A percentile compares a stretch with the other conserved stretches of the same genome.
These are phyloP conservation scores for Ilex asprella DNA, from an alignment of 257 asterid genomes.

Conservation along the genomic window DNA sequence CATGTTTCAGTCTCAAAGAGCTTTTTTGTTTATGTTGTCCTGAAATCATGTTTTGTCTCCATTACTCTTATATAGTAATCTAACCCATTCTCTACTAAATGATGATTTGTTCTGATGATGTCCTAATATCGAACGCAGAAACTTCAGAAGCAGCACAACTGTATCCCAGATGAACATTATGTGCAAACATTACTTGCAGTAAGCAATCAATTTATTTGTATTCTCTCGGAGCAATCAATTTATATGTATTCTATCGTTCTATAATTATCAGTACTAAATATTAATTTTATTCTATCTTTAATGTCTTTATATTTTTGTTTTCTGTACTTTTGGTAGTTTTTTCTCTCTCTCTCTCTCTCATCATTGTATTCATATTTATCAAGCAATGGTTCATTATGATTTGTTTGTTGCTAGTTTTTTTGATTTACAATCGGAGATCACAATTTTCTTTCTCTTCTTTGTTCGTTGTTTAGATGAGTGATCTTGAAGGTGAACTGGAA, in stretches of 20 bases:
- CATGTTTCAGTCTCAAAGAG: too few species aligned
- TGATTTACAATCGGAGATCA: not conserved
- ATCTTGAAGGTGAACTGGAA: slow-evolving; percentile 77
- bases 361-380: not conserved
- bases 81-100: not conserved
- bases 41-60: too few species aligned
- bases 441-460: not conserved
- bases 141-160: slow-evolving; percentile 90
- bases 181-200: slow-evolving; percentile 87
- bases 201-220: slow-evolving; percentile 19
- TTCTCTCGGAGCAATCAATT: slow-evolving; percentile 19
- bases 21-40: too few species aligned
- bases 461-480: slow-evolving; percentile 43
- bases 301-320: not conserved
- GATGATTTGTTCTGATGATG: slow-evolving; percentile 13
- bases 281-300: not conserved
- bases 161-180: slow-evolving; percentile 98
- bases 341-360: not conserved
- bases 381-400: not conserved
- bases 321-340: not conserved
- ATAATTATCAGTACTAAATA: not conserved
- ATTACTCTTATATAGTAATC: too few species aligned
- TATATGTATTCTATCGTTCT: slow-evolving; percentile 5
- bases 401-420: not conserved
- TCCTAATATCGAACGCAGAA: slow-evolving; percentile 50